phyloP scores from a whole-genome alignment of 345 rosid species.

The Trapa bicornis region DNA sequence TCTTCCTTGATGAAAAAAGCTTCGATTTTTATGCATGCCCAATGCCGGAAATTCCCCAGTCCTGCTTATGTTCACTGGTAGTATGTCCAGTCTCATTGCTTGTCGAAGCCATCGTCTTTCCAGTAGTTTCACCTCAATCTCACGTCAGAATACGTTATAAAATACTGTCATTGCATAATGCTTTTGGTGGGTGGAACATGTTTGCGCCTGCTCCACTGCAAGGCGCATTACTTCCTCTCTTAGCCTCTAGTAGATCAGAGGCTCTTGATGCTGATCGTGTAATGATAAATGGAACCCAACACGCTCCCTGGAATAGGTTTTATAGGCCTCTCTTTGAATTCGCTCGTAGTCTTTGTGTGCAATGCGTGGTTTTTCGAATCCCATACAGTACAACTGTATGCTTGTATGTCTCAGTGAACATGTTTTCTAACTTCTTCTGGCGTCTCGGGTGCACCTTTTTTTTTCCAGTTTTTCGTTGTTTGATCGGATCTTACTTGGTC shows the following conservation, averaged over 20 bases:
- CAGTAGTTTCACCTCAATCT: background rate
- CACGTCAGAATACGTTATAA: background rate
- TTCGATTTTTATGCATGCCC: conserved; percentile 33
- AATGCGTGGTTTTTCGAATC: background rate
- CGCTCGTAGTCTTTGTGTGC: background rate
- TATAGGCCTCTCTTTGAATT: background rate
- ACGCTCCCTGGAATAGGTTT: background rate
- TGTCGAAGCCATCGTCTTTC: background rate
- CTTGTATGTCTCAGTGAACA: conserved; percentile 6
- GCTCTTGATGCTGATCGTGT: background rate
- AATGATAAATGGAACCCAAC: background rate
- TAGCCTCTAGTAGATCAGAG: conserved; percentile 18
- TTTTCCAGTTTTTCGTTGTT: background rate
- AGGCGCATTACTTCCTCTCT: conserved; percentile 3
- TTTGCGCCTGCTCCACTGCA: background rate
- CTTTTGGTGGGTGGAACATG: background rate
- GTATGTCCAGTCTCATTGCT: background rate
- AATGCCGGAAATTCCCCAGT: conserved; percentile 8
- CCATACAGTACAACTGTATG: conserved; percentile 6
- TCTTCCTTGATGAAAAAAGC: conserved; percentile 12
- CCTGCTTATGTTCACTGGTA: conserved; percentile 26
- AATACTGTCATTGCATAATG: background rate
- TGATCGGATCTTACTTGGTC: background rate
- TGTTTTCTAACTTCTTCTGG: background rate
- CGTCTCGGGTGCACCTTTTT: background rate